A percentile compares a stretch with the other conserved stretches of the same genome.
Evolutionary conservation across 2,329 filamentous ascomycete species (phyloP).

Genomic region (Penicillium olsonii): DNA sequence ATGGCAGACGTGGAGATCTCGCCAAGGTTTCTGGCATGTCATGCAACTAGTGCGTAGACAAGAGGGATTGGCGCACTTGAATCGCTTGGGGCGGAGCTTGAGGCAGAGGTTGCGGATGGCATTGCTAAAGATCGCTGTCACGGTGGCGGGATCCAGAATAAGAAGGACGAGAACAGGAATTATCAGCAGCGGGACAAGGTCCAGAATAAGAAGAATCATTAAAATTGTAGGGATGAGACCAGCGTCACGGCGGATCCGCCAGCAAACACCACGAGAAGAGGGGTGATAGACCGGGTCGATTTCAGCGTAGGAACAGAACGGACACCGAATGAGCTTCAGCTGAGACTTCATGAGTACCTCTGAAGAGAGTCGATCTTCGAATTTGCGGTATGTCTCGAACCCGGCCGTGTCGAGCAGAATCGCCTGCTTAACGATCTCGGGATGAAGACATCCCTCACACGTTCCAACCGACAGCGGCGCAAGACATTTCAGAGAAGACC

Average conservation of each 20-base stretch:
- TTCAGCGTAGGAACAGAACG: constrained; percentile 90
- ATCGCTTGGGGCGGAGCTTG: constrained; percentile 71
- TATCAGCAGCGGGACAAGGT: constrained; percentile 46
- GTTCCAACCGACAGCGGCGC: constrained; percentile 67
- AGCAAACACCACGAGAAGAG: constrained; percentile 51
- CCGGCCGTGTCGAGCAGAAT: constrained; percentile 70
- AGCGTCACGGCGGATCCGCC: constrained; percentile 60
- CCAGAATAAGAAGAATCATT: constrained; percentile 46
- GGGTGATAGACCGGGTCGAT: constrained; percentile 74
- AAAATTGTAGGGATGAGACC: constrained; percentile 54
- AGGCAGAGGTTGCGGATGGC: constrained; percentile 69
- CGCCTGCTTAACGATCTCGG: constrained; percentile 69
- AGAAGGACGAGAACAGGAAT: constrained; percentile 60
- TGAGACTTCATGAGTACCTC: constrained; percentile 73
- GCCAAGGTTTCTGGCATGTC: constrained; percentile 78
- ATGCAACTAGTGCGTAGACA: constrained; percentile 77
- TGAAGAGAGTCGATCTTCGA: constrained; percentile 77
- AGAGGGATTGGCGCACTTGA: constrained; percentile 69
- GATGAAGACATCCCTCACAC: constrained; percentile 73
- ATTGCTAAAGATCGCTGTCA: constrained; percentile 54
- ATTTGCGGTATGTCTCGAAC: constrained; percentile 68
- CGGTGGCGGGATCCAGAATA: constrained; percentile 54
- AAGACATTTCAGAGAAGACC: constrained; percentile 78
- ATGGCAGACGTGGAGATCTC: constrained; percentile 86
- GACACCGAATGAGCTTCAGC: constrained; percentile 77